Percentiles rank a stretch among this genome's conserved stretches.
These are phyloP conservation scores for Penicillium chermesinum DNA, from an alignment of 495 filamentous ascomycete species.

Conservation along the genomic window DNA sequence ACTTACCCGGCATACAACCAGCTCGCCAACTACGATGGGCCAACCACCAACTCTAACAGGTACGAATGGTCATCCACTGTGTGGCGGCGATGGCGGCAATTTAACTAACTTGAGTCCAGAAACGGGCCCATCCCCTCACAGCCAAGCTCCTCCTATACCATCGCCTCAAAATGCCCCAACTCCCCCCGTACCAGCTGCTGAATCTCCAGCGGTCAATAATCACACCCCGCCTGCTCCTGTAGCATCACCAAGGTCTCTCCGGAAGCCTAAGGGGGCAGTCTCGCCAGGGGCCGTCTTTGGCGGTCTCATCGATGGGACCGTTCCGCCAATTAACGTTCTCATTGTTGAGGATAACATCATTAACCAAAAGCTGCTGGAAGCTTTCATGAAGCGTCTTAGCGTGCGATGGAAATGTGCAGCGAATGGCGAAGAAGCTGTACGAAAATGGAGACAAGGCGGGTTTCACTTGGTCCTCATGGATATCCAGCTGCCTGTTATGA, in stretches of 20 bases:
- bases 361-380: slow-evolving; percentile 87
- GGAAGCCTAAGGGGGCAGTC: slow-evolving; percentile 44
- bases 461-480: slow-evolving; percentile 98
- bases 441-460: slow-evolving; percentile 89
- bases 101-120: slow-evolving; percentile 28
- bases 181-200: slow-evolving; percentile 33
- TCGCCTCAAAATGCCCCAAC: slow-evolving; percentile 31
- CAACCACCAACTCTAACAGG: slow-evolving; percentile 26
- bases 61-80: slow-evolving; percentile 8
- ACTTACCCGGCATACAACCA: slow-evolving; percentile 65
- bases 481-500: slow-evolving; percentile 97
- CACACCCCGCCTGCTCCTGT: slow-evolving; percentile 34
- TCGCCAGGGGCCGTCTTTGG: slow-evolving; percentile 40
- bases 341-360: slow-evolving; percentile 99
- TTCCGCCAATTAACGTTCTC: slow-evolving; percentile 94
- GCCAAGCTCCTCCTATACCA: slow-evolving; percentile 15
- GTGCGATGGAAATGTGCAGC: slow-evolving; percentile 97
- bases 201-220: slow-evolving; percentile 33
- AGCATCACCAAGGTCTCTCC: slow-evolving; percentile 34
- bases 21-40: slow-evolving; percentile 67
- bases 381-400: slow-evolving; percentile 93
- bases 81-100: not conserved
- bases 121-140: slow-evolving; percentile 18
- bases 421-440: slow-evolving; percentile 88
- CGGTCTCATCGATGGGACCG: slow-evolving; percentile 72